Base-by-base conservation (phyloP, 2,329 filamentous ascomycete genomes). In the Pseudofabraea citricarpa region DNA sequence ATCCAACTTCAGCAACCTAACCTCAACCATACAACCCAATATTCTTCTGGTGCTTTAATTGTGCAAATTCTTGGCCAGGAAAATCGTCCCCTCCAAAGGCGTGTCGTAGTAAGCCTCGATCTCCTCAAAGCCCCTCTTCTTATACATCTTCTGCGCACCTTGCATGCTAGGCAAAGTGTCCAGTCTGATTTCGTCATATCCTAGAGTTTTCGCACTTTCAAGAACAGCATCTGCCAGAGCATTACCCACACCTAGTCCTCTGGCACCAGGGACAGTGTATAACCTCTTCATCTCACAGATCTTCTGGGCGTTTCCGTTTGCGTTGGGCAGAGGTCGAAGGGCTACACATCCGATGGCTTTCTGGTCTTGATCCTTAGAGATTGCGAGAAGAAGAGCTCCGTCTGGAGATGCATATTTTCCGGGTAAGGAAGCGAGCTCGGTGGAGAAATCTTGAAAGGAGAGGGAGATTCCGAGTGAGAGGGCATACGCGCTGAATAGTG, bases 141-240 rank as follows among this genome's bases (percentile, higher is more conserved):
- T 56, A 60, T 82, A 81, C 50, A 80, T 50, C 23, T 52, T 57
- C 46, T 67, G 65, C 16, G 78, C 77, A 9, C 64, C 62, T 10
- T 48, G 57, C 78, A 81, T 81, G 6, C 55, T 63, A 7, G 66
- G 59, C 44, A 82, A 53, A 13, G 77, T 81, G 62, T 82, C 77
- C 12, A 81, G 64, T 43, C 72, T 63, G 55, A 81, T 70, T 44
- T 72, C 69, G 8, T 53, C 49, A 55, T 81, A 82, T 0, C 72
- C 73, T 33, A 74, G 44, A 5, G 62, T 53, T 44, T 54, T 64
- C 18, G 76, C 78, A 24, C 63, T 59, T 5, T 57, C 55, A 5
- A 81, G 53, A 3, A 72, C 65, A 0, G 56, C 59, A 36, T 67
- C 58, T 4, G 76, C 66, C 15, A 82, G 60, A 3, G 62, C 61